Evolutionary conservation across 1,284 basidiomycete species (phyloP).

Genomic region (Porogramme epimiltina): DNA sequence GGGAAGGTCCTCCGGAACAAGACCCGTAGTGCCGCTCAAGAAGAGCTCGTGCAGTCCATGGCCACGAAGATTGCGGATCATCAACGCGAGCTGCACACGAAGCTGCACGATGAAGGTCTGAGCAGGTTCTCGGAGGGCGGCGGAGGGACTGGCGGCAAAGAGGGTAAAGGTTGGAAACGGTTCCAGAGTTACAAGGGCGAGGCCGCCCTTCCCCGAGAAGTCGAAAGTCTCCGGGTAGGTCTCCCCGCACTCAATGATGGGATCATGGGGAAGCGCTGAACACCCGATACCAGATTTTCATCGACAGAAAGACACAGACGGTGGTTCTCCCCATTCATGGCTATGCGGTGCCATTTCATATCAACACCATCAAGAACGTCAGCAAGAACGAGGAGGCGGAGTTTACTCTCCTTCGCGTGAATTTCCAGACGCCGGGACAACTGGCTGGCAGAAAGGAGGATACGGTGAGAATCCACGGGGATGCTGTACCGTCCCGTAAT

Average conservation of each 20-base stretch:
- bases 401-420: slow-evolving; percentile 93
- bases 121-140: slow-evolving; percentile 83
- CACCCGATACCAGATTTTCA: slow-evolving; percentile 65
- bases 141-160: slow-evolving; percentile 70
- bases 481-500: neutral
- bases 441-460: slow-evolving; percentile 99
- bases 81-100: slow-evolving; percentile 83
- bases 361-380: slow-evolving; percentile 97
- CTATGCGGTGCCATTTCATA: slow-evolving; percentile 96
- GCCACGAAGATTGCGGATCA: slow-evolving; percentile 82
- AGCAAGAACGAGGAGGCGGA: slow-evolving; percentile 98
- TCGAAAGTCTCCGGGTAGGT: slow-evolving; percentile 75
- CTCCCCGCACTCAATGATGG: neutral
- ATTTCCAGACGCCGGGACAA: slow-evolving; percentile 98
- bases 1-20: slow-evolving; percentile 85
- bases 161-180: slow-evolving; percentile 90
- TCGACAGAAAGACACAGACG: slow-evolving; percentile 90
- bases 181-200: slow-evolving; percentile 98
- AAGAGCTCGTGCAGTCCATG: slow-evolving; percentile 74
- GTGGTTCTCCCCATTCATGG: slow-evolving; percentile 94
- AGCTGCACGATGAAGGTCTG: slow-evolving; percentile 82
- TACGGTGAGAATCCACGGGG: slow-evolving; percentile 56
- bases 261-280: slow-evolving; percentile 8
- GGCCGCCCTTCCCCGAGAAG: slow-evolving; percentile 81
- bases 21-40: slow-evolving; percentile 78